Conservation (phyloP, 768 basidiomycete species). For the Cystobasidium onofrii region DNA sequence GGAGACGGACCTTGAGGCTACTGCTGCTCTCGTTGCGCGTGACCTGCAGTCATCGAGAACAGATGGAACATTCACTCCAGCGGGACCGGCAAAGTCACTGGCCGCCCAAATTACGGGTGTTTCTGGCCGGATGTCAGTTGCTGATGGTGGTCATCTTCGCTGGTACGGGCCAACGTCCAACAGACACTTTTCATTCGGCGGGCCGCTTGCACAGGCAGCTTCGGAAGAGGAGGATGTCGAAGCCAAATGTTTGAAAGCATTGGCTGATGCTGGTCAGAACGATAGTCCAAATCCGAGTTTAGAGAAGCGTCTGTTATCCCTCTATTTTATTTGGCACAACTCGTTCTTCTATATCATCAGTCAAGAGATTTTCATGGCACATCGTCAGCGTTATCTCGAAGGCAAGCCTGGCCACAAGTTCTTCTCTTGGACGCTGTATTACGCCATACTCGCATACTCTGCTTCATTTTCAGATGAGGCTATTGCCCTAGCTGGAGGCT, state of each 20-base stretch:
- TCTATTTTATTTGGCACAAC: constrained; percentile 24
- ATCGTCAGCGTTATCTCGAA: background rate
- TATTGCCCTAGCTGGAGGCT: background rate
- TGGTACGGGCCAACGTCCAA: constrained; percentile 18
- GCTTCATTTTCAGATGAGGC: constrained; percentile 12
- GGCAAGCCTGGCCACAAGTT: background rate
- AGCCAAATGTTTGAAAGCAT: background rate
- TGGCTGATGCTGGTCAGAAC: background rate
- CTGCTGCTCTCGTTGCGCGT: constrained; percentile 10
- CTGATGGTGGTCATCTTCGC: constrained; percentile 8
- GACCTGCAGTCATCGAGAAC: background rate
- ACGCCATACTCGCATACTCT: constrained; percentile 9
- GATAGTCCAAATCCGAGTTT: background rate
- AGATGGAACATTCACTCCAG: constrained; percentile 17
- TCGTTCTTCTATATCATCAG: constrained; percentile 18
- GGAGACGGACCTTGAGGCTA: background rate
- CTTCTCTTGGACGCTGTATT: constrained; percentile 19
- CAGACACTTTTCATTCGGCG: background rate
- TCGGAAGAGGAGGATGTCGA: background rate
- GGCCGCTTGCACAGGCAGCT: background rate
- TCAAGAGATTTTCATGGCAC: constrained; percentile 12
- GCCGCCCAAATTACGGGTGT: constrained; percentile 16
- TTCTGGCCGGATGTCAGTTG: background rate
- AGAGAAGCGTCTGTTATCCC: constrained; percentile 9
- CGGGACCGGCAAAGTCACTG: background rate